A percentile compares a stretch with the other conserved stretches of the same genome.
phyloP scores from a whole-genome alignment of 2,329 filamentous ascomycete genomes.

The Ceratocystis lukuohia region DNA sequence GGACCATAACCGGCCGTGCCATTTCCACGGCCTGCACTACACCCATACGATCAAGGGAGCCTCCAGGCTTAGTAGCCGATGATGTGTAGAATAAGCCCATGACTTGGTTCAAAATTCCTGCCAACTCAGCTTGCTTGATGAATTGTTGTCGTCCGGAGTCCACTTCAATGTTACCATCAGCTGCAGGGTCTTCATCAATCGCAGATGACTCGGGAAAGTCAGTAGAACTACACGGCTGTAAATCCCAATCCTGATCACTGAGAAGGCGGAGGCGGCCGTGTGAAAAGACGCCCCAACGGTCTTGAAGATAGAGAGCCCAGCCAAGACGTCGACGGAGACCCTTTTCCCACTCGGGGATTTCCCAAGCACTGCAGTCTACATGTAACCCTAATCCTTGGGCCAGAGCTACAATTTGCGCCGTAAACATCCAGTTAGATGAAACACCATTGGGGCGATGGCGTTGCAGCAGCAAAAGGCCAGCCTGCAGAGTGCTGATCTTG shows the following conservation, averaged over 20 bases:
- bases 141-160: slow-evolving; percentile 31
- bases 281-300: slow-evolving; percentile 42
- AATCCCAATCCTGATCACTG: slow-evolving; percentile 37
- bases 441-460: slow-evolving; percentile 24
- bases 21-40: slow-evolving; percentile 29
- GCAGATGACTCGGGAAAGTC: slow-evolving; percentile 24
- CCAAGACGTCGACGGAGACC: slow-evolving; percentile 42
- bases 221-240: slow-evolving; percentile 24
- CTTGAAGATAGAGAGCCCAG: slow-evolving; percentile 45
- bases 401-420: slow-evolving; percentile 33
- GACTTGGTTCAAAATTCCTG: slow-evolving; percentile 33
- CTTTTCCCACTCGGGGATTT: slow-evolving; percentile 40
- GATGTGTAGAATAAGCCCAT: slow-evolving; percentile 24
- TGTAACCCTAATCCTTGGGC: slow-evolving; percentile 38
- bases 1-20: slow-evolving; percentile 35
- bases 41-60: slow-evolving; percentile 14
- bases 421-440: slow-evolving; percentile 26
- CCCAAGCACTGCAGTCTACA: slow-evolving; percentile 41
- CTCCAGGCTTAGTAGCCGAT: slow-evolving; percentile 15
- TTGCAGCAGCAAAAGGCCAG: slow-evolving; percentile 33
- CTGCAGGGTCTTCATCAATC: slow-evolving; percentile 22
- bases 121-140: slow-evolving; percentile 33
- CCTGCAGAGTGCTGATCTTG: slow-evolving; percentile 33
- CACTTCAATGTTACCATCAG: slow-evolving; percentile 28
- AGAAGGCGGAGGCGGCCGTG: slow-evolving; percentile 41